Evolutionary conservation across 164 flowering plant species (phyloP).

Genomic region (Taxillus chinensis): DNA sequence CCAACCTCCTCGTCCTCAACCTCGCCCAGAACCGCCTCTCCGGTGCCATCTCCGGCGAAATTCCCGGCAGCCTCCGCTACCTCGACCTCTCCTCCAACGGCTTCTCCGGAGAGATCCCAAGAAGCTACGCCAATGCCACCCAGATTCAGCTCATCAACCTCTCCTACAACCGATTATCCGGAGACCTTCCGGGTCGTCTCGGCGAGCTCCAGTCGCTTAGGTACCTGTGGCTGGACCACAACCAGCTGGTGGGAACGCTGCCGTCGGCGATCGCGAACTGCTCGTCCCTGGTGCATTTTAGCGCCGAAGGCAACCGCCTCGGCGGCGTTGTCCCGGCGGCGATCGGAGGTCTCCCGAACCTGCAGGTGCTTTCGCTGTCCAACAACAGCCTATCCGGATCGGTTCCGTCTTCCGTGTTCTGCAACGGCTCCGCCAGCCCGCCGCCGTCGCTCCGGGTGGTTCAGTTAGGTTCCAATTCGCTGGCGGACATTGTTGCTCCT

Average conservation of each 20-base stretch:
- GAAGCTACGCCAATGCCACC: not conserved
- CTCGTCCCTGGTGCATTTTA: conserved; percentile 20
- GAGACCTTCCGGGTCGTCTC: conserved; percentile 24
- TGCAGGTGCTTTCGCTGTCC: conserved; percentile 19
- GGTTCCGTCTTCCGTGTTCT: conserved; percentile 19
- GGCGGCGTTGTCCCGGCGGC: conserved; percentile 24
- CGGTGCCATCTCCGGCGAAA: conserved; percentile 20
- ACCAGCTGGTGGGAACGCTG: conserved; percentile 18
- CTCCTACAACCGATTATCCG: conserved; percentile 19
- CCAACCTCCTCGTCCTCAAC: conserved; percentile 20
- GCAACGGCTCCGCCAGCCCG: not conserved
- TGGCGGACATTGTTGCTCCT: not conserved
- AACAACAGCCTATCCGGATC: conserved; percentile 20
- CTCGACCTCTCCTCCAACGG: conserved; percentile 42
- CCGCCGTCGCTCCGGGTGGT: conserved; percentile 4
- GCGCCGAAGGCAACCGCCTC: conserved; percentile 20
- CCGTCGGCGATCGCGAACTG: conserved; percentile 32
- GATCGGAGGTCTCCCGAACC: conserved; percentile 17
- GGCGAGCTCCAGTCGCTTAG: conserved; percentile 18
- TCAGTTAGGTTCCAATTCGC: not conserved
- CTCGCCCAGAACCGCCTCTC: conserved; percentile 30
- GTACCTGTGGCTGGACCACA: conserved; percentile 23
- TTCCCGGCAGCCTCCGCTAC: conserved; percentile 18
- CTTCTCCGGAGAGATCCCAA: conserved; percentile 28
- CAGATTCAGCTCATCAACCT: conserved; percentile 16